phyloP scores from a whole-genome alignment of 495 filamentous ascomycete species.

The Chlorociboria aeruginascens region DNA sequence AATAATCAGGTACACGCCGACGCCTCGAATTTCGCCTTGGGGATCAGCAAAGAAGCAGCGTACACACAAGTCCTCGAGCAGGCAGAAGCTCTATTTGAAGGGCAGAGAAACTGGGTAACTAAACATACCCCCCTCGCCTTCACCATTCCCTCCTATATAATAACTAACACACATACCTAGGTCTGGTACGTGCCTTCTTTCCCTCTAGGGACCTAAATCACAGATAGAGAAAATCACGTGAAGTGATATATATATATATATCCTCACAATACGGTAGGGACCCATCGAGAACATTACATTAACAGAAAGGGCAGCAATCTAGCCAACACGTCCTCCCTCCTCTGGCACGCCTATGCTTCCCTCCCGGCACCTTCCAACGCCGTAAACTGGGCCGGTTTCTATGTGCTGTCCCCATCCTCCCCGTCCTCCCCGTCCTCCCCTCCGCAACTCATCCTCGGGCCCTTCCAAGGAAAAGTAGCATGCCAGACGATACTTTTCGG shows the following conservation, averaged over 20 bases:
- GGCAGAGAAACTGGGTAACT: slow-evolving; percentile 87
- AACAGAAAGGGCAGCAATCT: slow-evolving; percentile 49
- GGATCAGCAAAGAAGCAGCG: slow-evolving; percentile 58
- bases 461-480: slow-evolving; percentile 80
- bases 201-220: background rate
- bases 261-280: background rate
- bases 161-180: slow-evolving; percentile 16
- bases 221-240: background rate
- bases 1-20: slow-evolving; percentile 69
- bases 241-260: background rate
- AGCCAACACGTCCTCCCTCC: slow-evolving; percentile 69
- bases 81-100: slow-evolving; percentile 57
- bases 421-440: slow-evolving; percentile 40
- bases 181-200: slow-evolving; percentile 11
- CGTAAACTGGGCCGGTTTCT: slow-evolving; percentile 93
- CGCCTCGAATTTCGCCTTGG: slow-evolving; percentile 58
- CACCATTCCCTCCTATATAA: slow-evolving; percentile 4
- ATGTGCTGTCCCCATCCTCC: slow-evolving; percentile 59
- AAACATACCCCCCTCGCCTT: slow-evolving; percentile 10
- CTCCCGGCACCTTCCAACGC: slow-evolving; percentile 58
- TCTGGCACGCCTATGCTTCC: slow-evolving; percentile 77
- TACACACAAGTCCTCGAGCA: slow-evolving; percentile 67
- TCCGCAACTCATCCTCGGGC: slow-evolving; percentile 62
- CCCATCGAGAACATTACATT: background rate
- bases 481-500: slow-evolving; percentile 77